A percentile compares a stretch with the other conserved stretches of the same genome.
phyloP scores from a whole-genome alignment of 345 rosid genomes.

The Euphorbia pulcherrima region DNA sequence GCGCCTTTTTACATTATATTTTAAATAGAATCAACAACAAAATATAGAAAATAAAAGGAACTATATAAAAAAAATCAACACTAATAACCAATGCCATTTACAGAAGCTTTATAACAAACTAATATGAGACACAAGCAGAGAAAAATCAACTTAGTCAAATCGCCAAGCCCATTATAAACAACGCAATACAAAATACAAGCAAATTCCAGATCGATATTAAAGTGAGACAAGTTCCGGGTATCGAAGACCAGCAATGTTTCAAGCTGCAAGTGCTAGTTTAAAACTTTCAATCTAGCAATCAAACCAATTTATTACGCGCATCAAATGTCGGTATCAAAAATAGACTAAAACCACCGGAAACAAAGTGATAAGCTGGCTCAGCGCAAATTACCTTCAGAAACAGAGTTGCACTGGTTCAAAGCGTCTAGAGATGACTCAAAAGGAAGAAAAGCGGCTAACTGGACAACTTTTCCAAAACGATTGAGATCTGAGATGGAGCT shows the following conservation, averaged over 20 bases:
- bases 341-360: not conserved
- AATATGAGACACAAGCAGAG: not conserved
- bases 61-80: no score
- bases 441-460: constrained; percentile 69
- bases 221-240: not conserved
- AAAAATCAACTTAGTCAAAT: no score
- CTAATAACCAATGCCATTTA: no score
- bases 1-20: not conserved
- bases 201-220: not conserved
- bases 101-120: not conserved
- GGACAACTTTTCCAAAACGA: constrained; percentile 72
- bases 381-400: constrained; percentile 56
- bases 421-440: constrained; percentile 65
- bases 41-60: no score
- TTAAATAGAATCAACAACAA: no score
- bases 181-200: not conserved
- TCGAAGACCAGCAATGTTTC: not conserved
- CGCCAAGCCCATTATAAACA: no score
- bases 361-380: not conserved
- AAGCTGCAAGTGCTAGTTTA: not conserved
- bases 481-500: constrained; percentile 61
- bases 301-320: not conserved
- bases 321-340: not conserved
- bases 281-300: not conserved
- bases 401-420: constrained; percentile 74